phyloP scores from a whole-genome alignment of 169 alveolate genomes.

The Cryptosporidium bovis region DNA sequence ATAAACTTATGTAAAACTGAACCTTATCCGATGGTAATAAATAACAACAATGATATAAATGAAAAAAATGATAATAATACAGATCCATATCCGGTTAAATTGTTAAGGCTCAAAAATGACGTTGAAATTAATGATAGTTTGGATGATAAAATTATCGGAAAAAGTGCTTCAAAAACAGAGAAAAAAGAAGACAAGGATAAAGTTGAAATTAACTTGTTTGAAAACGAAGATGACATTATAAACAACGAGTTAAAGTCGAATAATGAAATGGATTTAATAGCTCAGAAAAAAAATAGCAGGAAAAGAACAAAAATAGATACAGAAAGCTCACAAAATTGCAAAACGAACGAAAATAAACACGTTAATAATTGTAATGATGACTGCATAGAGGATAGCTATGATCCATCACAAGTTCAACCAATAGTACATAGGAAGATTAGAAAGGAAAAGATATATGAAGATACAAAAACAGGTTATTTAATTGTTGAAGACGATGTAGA shows the following conservation, averaged over 20 bases:
- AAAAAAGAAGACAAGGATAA: neutral
- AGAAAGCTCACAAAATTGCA: neutral
- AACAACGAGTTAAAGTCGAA: constrained; percentile 24
- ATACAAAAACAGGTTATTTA: constrained; percentile 49
- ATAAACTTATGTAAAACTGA: constrained; percentile 57
- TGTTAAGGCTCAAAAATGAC: neutral
- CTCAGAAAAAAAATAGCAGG: neutral
- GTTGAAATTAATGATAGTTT: neutral
- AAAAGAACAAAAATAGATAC: neutral
- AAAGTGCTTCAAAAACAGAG: neutral
- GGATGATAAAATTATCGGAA: neutral
- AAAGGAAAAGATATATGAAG: constrained; percentile 45
- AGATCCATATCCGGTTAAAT: constrained; percentile 50
- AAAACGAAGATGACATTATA: constrained; percentile 36
- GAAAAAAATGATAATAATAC: constrained; percentile 2
- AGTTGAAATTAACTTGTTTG: neutral
- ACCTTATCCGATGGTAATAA: constrained; percentile 71
- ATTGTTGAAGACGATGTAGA: constrained; percentile 63
- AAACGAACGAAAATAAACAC: neutral
- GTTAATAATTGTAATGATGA: neutral
- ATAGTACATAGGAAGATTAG: constrained; percentile 13
- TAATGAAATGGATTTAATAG: neutral
- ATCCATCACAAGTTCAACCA: constrained; percentile 54
- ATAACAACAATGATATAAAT: neutral
- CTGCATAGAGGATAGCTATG: neutral